phyloP scores from a whole-genome alignment of 169 alveolate species.

The Nephromyces sp. region DNA sequence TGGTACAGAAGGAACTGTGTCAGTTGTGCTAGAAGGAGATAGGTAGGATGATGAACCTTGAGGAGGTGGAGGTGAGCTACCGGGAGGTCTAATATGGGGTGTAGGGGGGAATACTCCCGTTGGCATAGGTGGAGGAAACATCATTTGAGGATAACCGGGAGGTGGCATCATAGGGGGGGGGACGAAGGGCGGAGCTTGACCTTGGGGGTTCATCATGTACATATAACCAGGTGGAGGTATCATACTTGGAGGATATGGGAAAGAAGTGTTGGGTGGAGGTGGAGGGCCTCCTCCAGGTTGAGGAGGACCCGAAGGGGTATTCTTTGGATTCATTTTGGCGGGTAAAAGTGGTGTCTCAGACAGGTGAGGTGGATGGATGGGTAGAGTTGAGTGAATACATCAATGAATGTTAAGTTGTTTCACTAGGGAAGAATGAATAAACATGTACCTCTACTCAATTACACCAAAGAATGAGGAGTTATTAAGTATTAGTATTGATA shows the following conservation, averaged over 20 bases:
- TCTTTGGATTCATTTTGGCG: no score
- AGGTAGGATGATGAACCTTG: neutral
- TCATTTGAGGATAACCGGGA: neutral
- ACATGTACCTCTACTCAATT: no score
- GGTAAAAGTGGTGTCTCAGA: no score
- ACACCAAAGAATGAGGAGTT: no score
- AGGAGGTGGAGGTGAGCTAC: neutral
- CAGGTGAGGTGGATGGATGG: no score
- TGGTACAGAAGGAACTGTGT: neutral
- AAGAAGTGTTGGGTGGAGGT: neutral
- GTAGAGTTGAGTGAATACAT: no score
- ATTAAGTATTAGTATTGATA: no score
- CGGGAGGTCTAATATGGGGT: neutral
- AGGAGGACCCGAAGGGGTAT: neutral
- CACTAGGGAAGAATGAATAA: no score
- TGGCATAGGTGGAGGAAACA: neutral
- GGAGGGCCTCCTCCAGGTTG: neutral
- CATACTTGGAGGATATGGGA: conserved; percentile 4
- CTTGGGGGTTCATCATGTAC: neutral
- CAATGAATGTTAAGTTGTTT: no score
- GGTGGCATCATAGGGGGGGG: conserved; percentile 15
- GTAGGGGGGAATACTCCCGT: neutral
- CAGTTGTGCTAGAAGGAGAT: neutral
- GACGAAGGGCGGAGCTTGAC: neutral
- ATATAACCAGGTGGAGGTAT: conserved; percentile 9